A percentile compares a stretch with the other conserved stretches of the same genome.
Evolutionary conservation across 805 yeast species (phyloP).

Genomic region (Starmera quercuum): DNA sequence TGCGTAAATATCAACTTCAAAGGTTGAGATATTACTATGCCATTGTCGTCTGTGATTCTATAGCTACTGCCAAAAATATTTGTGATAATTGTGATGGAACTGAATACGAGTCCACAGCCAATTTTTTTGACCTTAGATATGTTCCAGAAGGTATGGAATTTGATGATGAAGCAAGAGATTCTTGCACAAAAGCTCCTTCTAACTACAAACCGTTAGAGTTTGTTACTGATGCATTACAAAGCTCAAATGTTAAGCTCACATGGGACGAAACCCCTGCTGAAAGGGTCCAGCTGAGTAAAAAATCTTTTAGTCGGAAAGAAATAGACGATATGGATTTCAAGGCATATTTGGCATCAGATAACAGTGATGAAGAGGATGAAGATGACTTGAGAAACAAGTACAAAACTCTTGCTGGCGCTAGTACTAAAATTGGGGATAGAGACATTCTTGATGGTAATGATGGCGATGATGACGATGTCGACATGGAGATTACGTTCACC

Average conservation of each 20-base stretch:
- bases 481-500: conserved; percentile 93
- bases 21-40: conserved; percentile 92
- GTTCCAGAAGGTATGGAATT: conserved; percentile 92
- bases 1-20: conserved; percentile 88
- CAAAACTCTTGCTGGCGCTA: conserved; percentile 44
- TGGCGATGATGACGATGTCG: conserved; percentile 53
- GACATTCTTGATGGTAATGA: conserved; percentile 23
- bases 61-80: conserved; percentile 62
- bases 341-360: conserved; percentile 82
- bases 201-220: conserved; percentile 74
- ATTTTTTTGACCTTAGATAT: conserved; percentile 84
- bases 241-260: conserved; percentile 90
- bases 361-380: conserved; percentile 45
- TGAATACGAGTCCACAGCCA: conserved; percentile 93
- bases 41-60: conserved; percentile 72
- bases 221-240: conserved; percentile 93
- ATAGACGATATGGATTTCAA: conserved; percentile 85
- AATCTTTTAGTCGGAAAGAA: conserved; percentile 83
- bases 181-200: conserved; percentile 63
- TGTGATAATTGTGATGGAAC: conserved; percentile 90
- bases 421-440: conserved; percentile 26
- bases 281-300: conserved; percentile 64
- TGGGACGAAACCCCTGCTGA: conserved; percentile 99
- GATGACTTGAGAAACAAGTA: conserved; percentile 47
- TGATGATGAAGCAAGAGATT: conserved; percentile 69